phyloP scores from a whole-genome alignment of 441 rosid species.

The Jatropha multifida region DNA sequence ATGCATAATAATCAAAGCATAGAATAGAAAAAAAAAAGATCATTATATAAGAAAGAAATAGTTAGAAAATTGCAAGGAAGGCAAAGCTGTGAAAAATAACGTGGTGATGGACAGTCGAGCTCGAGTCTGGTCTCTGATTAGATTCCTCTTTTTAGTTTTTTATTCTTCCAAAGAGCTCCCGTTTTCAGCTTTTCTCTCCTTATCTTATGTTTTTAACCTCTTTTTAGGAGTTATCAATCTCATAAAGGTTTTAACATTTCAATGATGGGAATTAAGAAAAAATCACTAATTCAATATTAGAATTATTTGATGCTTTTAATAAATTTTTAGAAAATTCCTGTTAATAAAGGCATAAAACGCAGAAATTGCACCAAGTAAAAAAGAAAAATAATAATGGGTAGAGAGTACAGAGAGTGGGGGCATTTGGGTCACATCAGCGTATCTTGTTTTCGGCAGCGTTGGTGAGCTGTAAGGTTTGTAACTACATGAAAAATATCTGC shows the following conservation, averaged over 20 bases:
- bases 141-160: conserved; percentile 2
- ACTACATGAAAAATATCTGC: background rate
- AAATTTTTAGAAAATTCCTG: too few relatives aligned
- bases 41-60: too few relatives aligned
- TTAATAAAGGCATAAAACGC: too few relatives aligned
- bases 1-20: too few relatives aligned
- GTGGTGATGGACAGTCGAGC: conserved; percentile 2
- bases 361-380: too few relatives aligned
- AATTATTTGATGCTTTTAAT: too few relatives aligned
- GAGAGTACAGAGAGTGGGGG: conserved; percentile 4
- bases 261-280: too few relatives aligned
- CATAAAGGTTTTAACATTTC: background rate
- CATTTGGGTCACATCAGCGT: conserved; percentile 16
- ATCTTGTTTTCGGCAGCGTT: background rate
- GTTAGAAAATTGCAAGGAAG: background rate
- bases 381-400: background rate
- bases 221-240: background rate
- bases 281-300: too few relatives aligned
- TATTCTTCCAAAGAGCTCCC: background rate
- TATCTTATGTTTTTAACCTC: background rate
- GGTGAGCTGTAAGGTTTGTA: conserved; percentile 9
- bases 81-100: background rate
- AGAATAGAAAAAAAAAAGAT: too few relatives aligned
- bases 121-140: background rate
- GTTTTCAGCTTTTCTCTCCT: background rate